Evolutionary conservation across 306 rosid genomes (phyloP).

Genomic region (Trifolium fragiferum): DNA sequence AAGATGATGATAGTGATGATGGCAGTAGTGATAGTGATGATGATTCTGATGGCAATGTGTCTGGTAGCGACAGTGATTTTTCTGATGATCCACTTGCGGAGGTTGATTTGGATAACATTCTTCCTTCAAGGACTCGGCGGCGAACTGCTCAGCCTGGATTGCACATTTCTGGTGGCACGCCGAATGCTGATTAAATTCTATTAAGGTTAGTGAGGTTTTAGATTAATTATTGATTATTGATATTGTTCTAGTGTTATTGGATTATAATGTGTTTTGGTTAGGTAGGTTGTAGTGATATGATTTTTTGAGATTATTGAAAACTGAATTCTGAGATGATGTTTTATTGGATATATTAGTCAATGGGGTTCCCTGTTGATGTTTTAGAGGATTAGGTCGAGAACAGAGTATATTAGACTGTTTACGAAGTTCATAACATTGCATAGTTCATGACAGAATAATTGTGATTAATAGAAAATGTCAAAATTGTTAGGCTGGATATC

Average conservation of each 20-base stretch:
- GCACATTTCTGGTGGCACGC: slow-evolving; percentile 56
- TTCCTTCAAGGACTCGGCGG: slow-evolving; percentile 89
- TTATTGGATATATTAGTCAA: background rate
- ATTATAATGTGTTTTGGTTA: slow-evolving; percentile 23
- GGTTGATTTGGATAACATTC: slow-evolving; percentile 92
- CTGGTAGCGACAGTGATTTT: slow-evolving; percentile 70
- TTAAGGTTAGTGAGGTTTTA: slow-evolving; percentile 57
- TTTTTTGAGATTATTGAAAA: slow-evolving; percentile 28
- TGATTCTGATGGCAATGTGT: slow-evolving; percentile 62
- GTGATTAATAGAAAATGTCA: background rate
- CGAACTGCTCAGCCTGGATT: slow-evolving; percentile 66
- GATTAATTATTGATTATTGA: background rate
- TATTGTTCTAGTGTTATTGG: background rate
- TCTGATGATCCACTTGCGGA: slow-evolving; percentile 89
- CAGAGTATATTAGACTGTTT: slow-evolving; percentile 17
- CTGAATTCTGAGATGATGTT: background rate
- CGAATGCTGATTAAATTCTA: slow-evolving; percentile 43
- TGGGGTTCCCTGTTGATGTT: slow-evolving; percentile 15
- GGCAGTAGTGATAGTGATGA: slow-evolving; percentile 36
- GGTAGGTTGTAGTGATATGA: background rate
- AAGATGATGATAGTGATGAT: slow-evolving; percentile 39
- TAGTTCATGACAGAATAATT: background rate
- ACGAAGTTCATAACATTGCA: slow-evolving; percentile 15
- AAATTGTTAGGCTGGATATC: too few species aligned
- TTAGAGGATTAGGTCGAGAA: background rate